Evolutionary conservation across 768 basidiomycete genomes (phyloP).

Genomic region (Trametes maxima): DNA sequence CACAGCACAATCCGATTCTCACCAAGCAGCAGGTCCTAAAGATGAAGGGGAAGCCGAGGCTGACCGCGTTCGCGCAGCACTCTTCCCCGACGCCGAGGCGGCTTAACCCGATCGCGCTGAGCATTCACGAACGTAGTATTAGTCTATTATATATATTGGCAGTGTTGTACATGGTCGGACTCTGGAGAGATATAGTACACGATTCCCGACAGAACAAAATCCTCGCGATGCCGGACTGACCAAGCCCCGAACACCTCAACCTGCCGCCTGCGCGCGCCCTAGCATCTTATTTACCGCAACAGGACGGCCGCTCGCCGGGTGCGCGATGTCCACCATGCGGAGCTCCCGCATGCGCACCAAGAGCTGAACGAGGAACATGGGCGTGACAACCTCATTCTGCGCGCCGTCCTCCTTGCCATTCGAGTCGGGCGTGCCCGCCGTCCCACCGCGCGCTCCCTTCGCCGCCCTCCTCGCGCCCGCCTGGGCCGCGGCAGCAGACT

Average conservation of each 20-base stretch:
- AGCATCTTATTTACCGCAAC: slow-evolving; percentile 70
- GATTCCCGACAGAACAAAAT: not conserved
- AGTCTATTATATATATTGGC: slow-evolving; percentile 9
- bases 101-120: not conserved
- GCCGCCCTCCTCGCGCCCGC: slow-evolving; percentile 30
- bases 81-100: slow-evolving; percentile 36
- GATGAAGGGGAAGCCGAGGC: slow-evolving; percentile 38
- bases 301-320: slow-evolving; percentile 50
- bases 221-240: not conserved
- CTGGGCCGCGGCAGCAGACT: slow-evolving; percentile 3
- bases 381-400: slow-evolving; percentile 48
- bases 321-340: slow-evolving; percentile 57
- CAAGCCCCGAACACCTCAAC: not conserved
- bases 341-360: slow-evolving; percentile 70
- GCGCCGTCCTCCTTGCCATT: slow-evolving; percentile 13
- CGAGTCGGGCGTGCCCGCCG: slow-evolving; percentile 32
- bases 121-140: not conserved
- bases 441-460: slow-evolving; percentile 31
- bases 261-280: slow-evolving; percentile 64
- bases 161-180: slow-evolving; percentile 11
- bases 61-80: slow-evolving; percentile 38
- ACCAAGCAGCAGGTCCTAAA: slow-evolving; percentile 30
- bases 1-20: not conserved
- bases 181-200: slow-evolving; percentile 8
- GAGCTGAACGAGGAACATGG: slow-evolving; percentile 55